Percentiles rank a stretch among this genome's conserved stretches.
Evolutionary conservation across 805 yeast species (phyloP).

Genomic region (Candida piceae): DNA sequence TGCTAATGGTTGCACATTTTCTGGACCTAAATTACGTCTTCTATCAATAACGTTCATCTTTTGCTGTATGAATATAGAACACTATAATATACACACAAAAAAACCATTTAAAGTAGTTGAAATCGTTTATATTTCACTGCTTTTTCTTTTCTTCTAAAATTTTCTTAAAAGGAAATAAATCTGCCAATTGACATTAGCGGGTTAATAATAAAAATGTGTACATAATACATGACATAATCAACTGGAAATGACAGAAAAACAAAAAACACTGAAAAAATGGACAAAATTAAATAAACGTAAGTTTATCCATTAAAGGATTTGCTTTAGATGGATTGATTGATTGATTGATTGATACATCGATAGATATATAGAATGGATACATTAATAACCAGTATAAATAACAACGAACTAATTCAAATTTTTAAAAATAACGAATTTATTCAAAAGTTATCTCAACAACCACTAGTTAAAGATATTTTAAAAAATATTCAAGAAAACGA

Average conservation of each 20-base stretch:
- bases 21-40: conserved; percentile 83
- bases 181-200: too few species aligned
- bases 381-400: not conserved
- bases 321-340: too few species aligned
- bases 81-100: too few species aligned
- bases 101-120: too few species aligned
- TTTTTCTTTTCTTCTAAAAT: not conserved
- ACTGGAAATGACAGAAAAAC: too few species aligned
- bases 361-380: too few species aligned
- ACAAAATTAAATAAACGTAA: too few species aligned
- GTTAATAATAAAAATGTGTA: too few species aligned
- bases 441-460: conserved; percentile 6
- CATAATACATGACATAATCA: too few species aligned
- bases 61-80: not conserved
- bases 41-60: conserved; percentile 53
- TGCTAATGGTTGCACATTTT: conserved; percentile 50
- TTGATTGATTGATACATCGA: not conserved
- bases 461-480: conserved; percentile 6
- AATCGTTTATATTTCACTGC: too few species aligned
- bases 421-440: conserved; percentile 1
- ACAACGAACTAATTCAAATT: not conserved
- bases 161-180: too few species aligned
- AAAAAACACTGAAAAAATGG: not conserved
- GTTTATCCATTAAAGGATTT: too few species aligned
- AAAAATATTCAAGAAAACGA: conserved; percentile 13